Evolutionary conservation across 805 yeast genomes (phyloP).

Genomic region (Spathaspora arborariae): DNA sequence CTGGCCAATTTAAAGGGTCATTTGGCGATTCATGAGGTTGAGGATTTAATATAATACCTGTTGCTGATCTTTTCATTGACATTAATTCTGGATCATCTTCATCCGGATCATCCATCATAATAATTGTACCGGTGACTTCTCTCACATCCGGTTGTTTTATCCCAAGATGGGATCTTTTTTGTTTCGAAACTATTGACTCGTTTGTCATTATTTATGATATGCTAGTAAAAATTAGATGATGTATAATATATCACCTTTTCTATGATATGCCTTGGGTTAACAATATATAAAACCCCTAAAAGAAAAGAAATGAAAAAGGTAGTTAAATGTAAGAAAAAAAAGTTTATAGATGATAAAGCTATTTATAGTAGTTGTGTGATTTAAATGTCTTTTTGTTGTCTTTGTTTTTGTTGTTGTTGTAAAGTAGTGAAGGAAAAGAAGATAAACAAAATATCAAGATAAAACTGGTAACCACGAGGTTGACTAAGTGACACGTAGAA

Average conservation of each 20-base stretch:
- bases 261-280: background rate
- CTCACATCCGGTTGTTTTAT: slow-evolving; percentile 37
- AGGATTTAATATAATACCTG: slow-evolving; percentile 53
- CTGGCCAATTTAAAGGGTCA: slow-evolving; percentile 66
- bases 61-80: slow-evolving; percentile 40
- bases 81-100: slow-evolving; percentile 13
- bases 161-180: slow-evolving; percentile 19
- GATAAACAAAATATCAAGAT: background rate
- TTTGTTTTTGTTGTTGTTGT: too few relatives aligned
- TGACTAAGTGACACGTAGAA: background rate
- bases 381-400: too few relatives aligned
- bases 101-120: slow-evolving; percentile 29
- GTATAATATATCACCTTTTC: background rate
- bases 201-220: background rate
- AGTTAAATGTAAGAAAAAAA: background rate
- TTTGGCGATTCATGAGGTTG: slow-evolving; percentile 63
- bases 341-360: background rate
- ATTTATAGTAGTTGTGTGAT: background rate
- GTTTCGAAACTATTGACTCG: background rate
- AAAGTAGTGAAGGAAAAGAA: background rate
- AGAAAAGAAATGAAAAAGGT: background rate
- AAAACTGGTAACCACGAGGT: background rate
- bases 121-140: slow-evolving; percentile 49
- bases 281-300: background rate
- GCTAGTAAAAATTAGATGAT: background rate